phyloP scores from a whole-genome alignment of 2,329 filamentous ascomycete genomes.

The Elsinoe necatrix region DNA sequence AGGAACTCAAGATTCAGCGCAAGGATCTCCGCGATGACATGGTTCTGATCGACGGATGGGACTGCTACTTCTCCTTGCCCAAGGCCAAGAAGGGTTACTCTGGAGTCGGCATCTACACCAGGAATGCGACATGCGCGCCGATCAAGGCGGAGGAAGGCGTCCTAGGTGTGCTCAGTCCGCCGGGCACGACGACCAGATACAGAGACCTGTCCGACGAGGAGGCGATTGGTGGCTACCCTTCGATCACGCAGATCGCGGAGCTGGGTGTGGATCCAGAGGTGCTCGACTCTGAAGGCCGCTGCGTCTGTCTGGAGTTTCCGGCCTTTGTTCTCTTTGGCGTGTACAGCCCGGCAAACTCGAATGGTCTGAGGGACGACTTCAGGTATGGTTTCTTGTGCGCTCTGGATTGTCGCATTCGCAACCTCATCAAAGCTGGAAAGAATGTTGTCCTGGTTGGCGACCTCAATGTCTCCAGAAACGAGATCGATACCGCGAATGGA shows the following conservation, averaged over 20 bases:
- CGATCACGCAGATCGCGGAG: constrained; percentile 54
- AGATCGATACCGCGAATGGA: constrained; percentile 68
- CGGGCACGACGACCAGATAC: constrained; percentile 62
- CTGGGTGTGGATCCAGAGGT: constrained; percentile 58
- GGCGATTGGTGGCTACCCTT: constrained; percentile 84
- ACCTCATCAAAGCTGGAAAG: constrained; percentile 72
- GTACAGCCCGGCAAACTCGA: constrained; percentile 83
- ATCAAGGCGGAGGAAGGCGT: constrained; percentile 92
- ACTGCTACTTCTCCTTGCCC: constrained; percentile 89
- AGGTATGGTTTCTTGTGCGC: constrained; percentile 70
- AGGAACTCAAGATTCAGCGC: constrained; percentile 91
- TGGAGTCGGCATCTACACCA: constrained; percentile 88
- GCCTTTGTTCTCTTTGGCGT: constrained; percentile 90
- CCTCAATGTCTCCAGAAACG: constrained; percentile 65
- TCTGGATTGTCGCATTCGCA: constrained; percentile 75
- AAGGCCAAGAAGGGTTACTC: constrained; percentile 96
- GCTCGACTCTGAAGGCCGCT: constrained; percentile 86
- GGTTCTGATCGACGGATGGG: constrained; percentile 91
- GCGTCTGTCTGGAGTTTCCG: constrained; percentile 83
- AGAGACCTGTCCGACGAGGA: constrained; percentile 63
- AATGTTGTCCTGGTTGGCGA: constrained; percentile 80
- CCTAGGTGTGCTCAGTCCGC: constrained; percentile 67
- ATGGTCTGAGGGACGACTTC: constrained; percentile 75
- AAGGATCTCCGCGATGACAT: constrained; percentile 92
- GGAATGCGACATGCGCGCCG: constrained; percentile 75